phyloP scores from a whole-genome alignment of 345 rosid species.

The Gossypium ekmanianum region DNA sequence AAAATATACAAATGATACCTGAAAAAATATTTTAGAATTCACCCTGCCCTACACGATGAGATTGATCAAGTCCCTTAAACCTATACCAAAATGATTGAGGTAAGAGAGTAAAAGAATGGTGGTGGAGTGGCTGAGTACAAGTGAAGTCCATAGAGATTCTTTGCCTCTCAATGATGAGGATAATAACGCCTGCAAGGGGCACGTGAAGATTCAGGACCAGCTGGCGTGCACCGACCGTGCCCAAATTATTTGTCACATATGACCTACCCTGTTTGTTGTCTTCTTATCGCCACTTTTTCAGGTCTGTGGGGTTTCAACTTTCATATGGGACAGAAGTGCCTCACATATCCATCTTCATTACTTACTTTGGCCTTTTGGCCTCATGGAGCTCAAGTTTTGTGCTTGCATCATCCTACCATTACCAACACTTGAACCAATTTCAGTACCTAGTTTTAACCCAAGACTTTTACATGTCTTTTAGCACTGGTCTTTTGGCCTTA shows the following conservation, averaged over 20 bases:
- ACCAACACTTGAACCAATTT: too few relatives aligned
- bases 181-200: background rate
- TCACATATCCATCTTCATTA: background rate
- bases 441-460: too few relatives aligned
- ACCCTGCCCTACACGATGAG: too few relatives aligned
- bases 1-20: too few relatives aligned
- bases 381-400: background rate
- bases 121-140: background rate
- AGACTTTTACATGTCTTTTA: too few relatives aligned
- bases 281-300: background rate
- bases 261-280: slow-evolving; percentile 18
- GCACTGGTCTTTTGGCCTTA: too few relatives aligned
- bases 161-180: background rate
- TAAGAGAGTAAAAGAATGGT: too few relatives aligned
- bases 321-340: background rate
- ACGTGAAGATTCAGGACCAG: slow-evolving; percentile 26
- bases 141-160: slow-evolving; percentile 16
- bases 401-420: background rate
- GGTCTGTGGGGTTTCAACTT: background rate
- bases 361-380: background rate
- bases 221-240: slow-evolving; percentile 5
- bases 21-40: too few relatives aligned
- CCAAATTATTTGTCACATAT: background rate
- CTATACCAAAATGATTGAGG: too few relatives aligned
- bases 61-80: too few relatives aligned